Base-by-base conservation (phyloP, 768 basidiomycete genomes). In the Hemileccinum rubropunctum region DNA sequence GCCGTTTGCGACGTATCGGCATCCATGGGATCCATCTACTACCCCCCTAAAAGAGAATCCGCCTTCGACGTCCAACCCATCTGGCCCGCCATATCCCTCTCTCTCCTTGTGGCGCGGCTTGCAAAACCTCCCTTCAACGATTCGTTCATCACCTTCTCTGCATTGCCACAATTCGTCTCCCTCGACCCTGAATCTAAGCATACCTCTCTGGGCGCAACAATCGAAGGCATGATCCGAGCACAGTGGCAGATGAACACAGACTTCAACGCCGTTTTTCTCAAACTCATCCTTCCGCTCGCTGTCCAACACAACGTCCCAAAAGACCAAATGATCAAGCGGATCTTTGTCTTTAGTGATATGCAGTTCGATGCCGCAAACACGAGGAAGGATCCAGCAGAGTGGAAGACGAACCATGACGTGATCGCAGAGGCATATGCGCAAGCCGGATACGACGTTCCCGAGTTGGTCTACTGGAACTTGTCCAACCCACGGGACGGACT, bases 1-100 rank as follows among this genome's bases (percentile, higher is more conserved):
- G 86, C 86, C 0, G 58, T 88, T 23, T 88, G 84, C 64, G 88
- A 89, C 58, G 85, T 88, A 15, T 87, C 84, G 0, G 86, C 83
- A 0, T 85, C 83, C 9, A 89, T 88, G 88, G 84, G 82, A 2
- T 20, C 12, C 12, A 21, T 76, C 3, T 0, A 3, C 1, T 1
- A 21, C 1, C 4, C 18, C 0, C 28, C 37, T 8, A 43, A 2
- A 48, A 17, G 30, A 39, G 26, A 17, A 56, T 68, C 18, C 2
- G 14, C 52, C 2, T 57, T 55, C n/a, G 9, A 21, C 2, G 52
- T 63, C 21, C 0, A 48, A 15, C 86, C 87, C 0, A 84, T 89
- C 48, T 68, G 75, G 32, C 82, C 83, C 7, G 77, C 85, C 2
- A 47, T 91, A 15, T 75, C 84, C 8, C 79, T 88, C 17, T 85